Evolutionary conservation across 1,284 basidiomycete species (phyloP).

Genomic region (Chondrostereum purpureum): DNA sequence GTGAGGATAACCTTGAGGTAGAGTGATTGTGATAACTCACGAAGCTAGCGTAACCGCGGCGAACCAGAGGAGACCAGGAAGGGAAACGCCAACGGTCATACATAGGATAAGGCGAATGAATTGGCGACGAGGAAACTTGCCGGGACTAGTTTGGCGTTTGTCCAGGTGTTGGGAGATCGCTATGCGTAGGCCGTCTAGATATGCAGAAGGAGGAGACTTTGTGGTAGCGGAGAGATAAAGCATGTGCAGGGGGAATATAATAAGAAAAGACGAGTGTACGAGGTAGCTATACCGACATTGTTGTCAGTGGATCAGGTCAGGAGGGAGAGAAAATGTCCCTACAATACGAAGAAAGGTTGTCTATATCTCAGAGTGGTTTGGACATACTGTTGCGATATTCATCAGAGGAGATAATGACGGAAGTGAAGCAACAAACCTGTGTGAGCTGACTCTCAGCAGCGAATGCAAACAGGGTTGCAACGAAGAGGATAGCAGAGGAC

Average conservation of each 20-base stretch:
- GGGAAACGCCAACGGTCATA: slow-evolving; percentile 53
- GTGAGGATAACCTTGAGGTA: no score
- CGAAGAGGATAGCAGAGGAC: slow-evolving; percentile 45
- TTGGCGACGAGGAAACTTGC: slow-evolving; percentile 28
- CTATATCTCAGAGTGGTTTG: slow-evolving; percentile 64
- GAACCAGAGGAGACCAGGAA: slow-evolving; percentile 70
- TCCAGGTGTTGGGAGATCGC: slow-evolving; percentile 51
- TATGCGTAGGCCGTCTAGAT: slow-evolving; percentile 42
- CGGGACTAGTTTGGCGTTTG: slow-evolving; percentile 17
- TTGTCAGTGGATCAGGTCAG: slow-evolving; percentile 3
- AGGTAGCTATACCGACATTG: slow-evolving; percentile 63
- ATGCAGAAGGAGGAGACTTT: slow-evolving; percentile 34
- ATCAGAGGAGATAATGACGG: slow-evolving; percentile 4
- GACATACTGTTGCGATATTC: slow-evolving; percentile 47
- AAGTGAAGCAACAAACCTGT: slow-evolving; percentile 40
- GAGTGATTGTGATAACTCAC: slow-evolving; percentile 37
- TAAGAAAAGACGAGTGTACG: slow-evolving; percentile 63
- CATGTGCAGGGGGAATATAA: slow-evolving; percentile 70
- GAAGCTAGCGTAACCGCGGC: slow-evolving; percentile 60
- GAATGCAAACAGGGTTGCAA: slow-evolving; percentile 51
- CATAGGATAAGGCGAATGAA: slow-evolving; percentile 39
- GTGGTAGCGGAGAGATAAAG: slow-evolving; percentile 49
- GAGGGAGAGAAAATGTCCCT: slow-evolving; percentile 17
- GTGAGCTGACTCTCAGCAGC: slow-evolving; percentile 66
- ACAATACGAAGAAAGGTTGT: slow-evolving; percentile 79